Conservation (phyloP, 371 early-diverging fungal species). For the Blakeslea trispora region DNA sequence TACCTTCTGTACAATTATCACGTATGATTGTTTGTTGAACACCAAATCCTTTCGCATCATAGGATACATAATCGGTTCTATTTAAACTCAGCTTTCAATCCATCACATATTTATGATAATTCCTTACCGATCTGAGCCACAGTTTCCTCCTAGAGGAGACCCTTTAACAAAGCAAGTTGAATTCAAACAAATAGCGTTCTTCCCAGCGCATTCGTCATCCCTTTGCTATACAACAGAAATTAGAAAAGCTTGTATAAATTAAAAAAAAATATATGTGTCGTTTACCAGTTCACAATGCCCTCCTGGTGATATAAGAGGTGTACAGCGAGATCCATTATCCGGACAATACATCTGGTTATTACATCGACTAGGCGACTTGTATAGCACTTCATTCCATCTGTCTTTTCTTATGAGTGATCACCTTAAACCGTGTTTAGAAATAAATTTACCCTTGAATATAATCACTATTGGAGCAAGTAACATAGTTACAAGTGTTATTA, state of each 20-base stretch:
- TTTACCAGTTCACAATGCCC: slow-evolving; percentile 25
- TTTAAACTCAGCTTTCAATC: not conserved
- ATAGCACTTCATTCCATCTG: slow-evolving; percentile 20
- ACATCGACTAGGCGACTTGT: slow-evolving; percentile 25
- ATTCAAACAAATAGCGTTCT: slow-evolving; percentile 28
- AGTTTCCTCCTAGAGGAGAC: slow-evolving; percentile 26
- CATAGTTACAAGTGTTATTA: slow-evolving; percentile 27
- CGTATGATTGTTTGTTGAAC: slow-evolving; percentile 30
- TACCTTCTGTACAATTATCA: slow-evolving; percentile 32
- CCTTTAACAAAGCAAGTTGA: slow-evolving; percentile 27
- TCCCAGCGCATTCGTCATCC: slow-evolving; percentile 30
- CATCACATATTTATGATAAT: not conserved
- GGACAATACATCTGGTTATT: slow-evolving; percentile 27
- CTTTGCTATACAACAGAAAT: slow-evolving; percentile 29
- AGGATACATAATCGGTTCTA: slow-evolving; percentile 35
- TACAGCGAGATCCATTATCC: slow-evolving; percentile 28
- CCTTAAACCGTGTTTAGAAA: not conserved
- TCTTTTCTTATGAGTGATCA: too few species aligned
- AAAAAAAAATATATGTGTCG: not conserved
- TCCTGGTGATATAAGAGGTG: slow-evolving; percentile 14
- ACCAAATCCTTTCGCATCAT: slow-evolving; percentile 24
- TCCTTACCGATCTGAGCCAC: slow-evolving; percentile 28
- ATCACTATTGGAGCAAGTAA: slow-evolving; percentile 30
- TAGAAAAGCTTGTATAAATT: too few species aligned
- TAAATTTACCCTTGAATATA: slow-evolving; percentile 27